Percentiles rank a stretch among this genome's conserved stretches.
phyloP scores from a whole-genome alignment of 208 protist species.

The Acanthamoeba sp. region DNA sequence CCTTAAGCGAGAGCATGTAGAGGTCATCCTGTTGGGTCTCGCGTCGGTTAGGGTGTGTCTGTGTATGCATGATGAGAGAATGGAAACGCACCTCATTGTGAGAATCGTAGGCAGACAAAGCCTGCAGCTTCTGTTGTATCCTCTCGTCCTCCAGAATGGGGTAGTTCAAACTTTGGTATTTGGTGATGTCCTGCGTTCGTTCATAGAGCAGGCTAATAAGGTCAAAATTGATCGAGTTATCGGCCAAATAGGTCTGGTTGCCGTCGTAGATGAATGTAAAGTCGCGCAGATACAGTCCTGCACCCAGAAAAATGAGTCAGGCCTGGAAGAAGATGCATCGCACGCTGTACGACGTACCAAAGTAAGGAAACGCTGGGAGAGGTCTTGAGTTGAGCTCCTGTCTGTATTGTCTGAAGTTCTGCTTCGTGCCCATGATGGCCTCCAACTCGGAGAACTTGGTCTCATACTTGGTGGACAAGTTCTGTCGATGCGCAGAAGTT shows the following conservation, averaged over 20 bases:
- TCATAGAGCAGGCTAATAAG: conserved; percentile 41
- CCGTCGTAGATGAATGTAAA: conserved; percentile 67
- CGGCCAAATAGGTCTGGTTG: conserved; percentile 23
- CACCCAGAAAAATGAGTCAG: neutral
- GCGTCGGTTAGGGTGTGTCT: neutral
- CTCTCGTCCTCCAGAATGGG: neutral
- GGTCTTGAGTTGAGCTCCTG: neutral
- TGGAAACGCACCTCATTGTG: neutral
- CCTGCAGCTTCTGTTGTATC: conserved; percentile 14
- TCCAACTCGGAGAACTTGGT: conserved; percentile 13
- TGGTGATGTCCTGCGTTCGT: conserved; percentile 15
- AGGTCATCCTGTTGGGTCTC: neutral
- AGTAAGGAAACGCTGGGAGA: conserved; percentile 9
- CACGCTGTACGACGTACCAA: conserved; percentile 4
- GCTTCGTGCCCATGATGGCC: conserved; percentile 34
- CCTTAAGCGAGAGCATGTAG: neutral
- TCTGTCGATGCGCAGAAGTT: neutral
- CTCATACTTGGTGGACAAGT: conserved; percentile 11
- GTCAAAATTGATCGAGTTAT: conserved; percentile 64
- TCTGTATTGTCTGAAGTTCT: conserved; percentile 40
- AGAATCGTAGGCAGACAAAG: neutral
- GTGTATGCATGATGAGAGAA: neutral
- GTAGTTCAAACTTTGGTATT: conserved; percentile 17
- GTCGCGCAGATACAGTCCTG: conserved; percentile 23
- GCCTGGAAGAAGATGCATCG: neutral